Base-by-base conservation (phyloP, 768 basidiomycete genomes). In the Coprinellus aureogranulatus region DNA sequence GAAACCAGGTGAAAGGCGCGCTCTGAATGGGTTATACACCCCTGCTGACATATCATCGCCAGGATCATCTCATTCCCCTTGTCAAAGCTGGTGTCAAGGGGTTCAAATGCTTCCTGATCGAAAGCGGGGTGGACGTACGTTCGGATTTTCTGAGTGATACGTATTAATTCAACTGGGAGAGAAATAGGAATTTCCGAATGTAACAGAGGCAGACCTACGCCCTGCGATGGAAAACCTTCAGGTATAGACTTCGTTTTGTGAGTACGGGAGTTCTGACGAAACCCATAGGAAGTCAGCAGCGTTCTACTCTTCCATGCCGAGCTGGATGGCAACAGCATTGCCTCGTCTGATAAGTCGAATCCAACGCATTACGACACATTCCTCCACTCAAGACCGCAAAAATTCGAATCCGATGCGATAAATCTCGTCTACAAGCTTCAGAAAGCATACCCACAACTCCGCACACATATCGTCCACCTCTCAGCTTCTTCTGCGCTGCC, bases 141-240 rank as follows among this genome's bases (percentile, higher is more conserved):
- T 62, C 50, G 75, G 55, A 20, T 55, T 41, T 26, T 28, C 31
- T 45, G 46, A 42, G n/a, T n/a, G n/a, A n/a, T n/a, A n/a, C n/a
- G n/a, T n/a, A n/a, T n/a, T n/a, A n/a, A n/a, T n/a, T n/a, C n/a
- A n/a, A n/a, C n/a, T n/a, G n/a, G n/a, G n/a, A n/a, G n/a, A n/a
- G n/a, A n/a, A n/a, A n/a, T n/a, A 95, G 94, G 94, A 99, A 77
- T 98, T 99, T 68, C 96, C 95, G 3, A 87, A 82, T 64, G 93
- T 98, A 4, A 76, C 76, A 2, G 90, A 88, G 65, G 63, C 68
- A 11, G 89, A 98, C 67, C 73, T 96, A 2, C 68, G 75, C 12
- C 63, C 69, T 16, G 87, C 95, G 3, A 90, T 98, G 87, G 73
- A 77, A 41, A 79, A 86, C 52, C 75, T 98, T 31, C 77, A 92